These are phyloP conservation scores for Rehmannia glutinosa DNA, from an alignment of 257 asterid species.

Conservation along the genomic window DNA sequence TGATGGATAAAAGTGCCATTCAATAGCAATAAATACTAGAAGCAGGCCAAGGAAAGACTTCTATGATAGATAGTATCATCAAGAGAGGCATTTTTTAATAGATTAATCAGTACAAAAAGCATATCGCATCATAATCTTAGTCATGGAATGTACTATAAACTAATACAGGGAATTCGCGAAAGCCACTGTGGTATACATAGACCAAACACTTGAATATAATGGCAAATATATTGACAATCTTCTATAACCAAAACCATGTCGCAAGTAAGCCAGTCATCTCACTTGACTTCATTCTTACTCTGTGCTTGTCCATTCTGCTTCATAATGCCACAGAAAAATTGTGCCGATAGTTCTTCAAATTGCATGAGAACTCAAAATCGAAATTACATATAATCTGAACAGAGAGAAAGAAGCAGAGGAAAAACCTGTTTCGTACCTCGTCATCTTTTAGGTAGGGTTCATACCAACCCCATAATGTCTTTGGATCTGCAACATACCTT, in stretches of 20 bases:
- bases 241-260: neutral
- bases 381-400: neutral
- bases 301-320: constrained; percentile 8
- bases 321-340: constrained; percentile 14
- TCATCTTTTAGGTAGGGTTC: constrained; percentile 92
- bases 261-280: constrained; percentile 9
- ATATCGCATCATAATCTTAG: neutral
- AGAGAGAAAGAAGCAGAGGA: constrained; percentile 1
- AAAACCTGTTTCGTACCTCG: constrained; percentile 66
- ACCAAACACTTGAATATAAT: neutral
- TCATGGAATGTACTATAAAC: neutral
- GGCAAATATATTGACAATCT: neutral
- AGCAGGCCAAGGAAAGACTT: constrained; percentile 15
- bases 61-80: neutral
- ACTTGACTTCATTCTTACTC: constrained; percentile 6
- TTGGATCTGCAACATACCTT: constrained; percentile 86
- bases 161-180: neutral
- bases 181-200: constrained; percentile 1
- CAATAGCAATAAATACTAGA: constrained; percentile 7
- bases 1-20: neutral
- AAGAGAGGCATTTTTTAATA: neutral
- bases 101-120: neutral
- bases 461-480: constrained; percentile 93
- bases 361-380: constrained; percentile 11
- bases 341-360: neutral